Base-by-base conservation (phyloP, 768 basidiomycete genomes). In the Lactifluus piperatus region DNA sequence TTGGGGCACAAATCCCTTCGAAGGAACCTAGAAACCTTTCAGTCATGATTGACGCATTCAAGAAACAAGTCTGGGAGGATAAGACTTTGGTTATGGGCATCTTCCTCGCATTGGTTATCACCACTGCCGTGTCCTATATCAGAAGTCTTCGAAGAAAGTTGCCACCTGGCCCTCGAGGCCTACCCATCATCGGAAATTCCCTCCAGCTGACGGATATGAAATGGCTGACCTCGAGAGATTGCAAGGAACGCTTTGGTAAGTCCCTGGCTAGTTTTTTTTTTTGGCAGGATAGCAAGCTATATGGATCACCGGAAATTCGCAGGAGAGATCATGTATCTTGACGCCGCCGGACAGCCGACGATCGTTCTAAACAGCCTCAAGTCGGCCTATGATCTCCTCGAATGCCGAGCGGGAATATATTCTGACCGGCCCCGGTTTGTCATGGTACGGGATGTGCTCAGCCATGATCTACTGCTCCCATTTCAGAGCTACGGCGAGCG, bases 321-420 rank as follows among this genome's bases (percentile, higher is more conserved):
- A 58, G 57, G 36, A 26, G 64, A 65, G 7, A 5, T 68, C 9
- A 55, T 68, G 18, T 60, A 67, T 43, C n/a, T 41, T 41, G 27
- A 48, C 29, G 56, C 64, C 14, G 37, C 62, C 2, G 64, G 62
- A 24, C 51, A 24, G 20, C 58, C 62, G 10, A 51, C 65, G 20
- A 39, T 72, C 4, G 51, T 72, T 10, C 53, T 72, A 30, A 71
- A 67, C 54, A 62, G 65, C 13, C 47, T 58, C 14, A 62, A 69
- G 32, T 62, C 64, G 4, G 66, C 65, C 0, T 44, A 39, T 18
- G 71, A 72, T 16, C 59, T 72, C 4, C 62, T 71, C 1, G 71
- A 72, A 11, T 61, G 62, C 27, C 57, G 68, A 22, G 52, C 65
- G 16, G 32, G 49, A 22, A 69, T 64, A 22, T 71, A 72, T 44